Evolutionary conservation across 2,329 filamentous ascomycete species (phyloP).

Genomic region (Phialophora macrospora): DNA sequence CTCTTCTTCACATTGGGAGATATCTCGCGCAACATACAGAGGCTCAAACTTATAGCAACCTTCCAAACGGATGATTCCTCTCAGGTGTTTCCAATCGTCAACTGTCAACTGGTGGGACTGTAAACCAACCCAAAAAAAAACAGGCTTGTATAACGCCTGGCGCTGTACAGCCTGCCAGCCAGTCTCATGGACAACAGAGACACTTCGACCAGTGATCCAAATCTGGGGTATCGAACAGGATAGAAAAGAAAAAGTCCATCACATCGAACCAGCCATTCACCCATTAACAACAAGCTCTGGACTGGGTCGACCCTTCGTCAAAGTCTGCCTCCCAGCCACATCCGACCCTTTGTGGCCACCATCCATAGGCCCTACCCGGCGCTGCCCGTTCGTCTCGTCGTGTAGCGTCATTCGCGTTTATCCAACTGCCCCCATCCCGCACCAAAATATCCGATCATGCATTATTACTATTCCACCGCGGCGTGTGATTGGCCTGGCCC

Average conservation of each 20-base stretch:
- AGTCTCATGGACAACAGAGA: slow-evolving; percentile 9
- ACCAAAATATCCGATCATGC: not conserved
- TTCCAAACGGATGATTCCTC: not conserved
- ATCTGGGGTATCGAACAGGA: slow-evolving; percentile 13
- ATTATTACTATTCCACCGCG: slow-evolving; percentile 11
- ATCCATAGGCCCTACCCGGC: slow-evolving; percentile 4
- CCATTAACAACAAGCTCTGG: not conserved
- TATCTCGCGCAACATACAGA: not conserved
- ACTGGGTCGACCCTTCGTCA: not conserved
- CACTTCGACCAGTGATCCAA: slow-evolving; percentile 7
- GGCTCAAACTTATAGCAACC: not conserved
- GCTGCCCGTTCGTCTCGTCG: slow-evolving; percentile 21
- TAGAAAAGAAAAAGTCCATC: slow-evolving; percentile 9
- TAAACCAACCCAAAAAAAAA: not conserved
- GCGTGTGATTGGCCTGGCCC: not conserved
- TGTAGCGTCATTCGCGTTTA: slow-evolving; percentile 23
- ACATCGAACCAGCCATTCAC: not conserved
- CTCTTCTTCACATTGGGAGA: not conserved
- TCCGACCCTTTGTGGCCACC: not conserved
- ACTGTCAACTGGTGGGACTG: not conserved
- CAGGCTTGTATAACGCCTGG: not conserved
- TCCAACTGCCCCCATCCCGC: slow-evolving; percentile 5
- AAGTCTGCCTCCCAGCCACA: not conserved
- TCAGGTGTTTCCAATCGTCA: not conserved
- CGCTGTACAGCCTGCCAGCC: slow-evolving; percentile 8